Evolutionary conservation across 202 grass and related monocot species (phyloP), one percentile per base, ranked within the genome.

Genomic region (Dendrocalamus latiflorus): DNA sequence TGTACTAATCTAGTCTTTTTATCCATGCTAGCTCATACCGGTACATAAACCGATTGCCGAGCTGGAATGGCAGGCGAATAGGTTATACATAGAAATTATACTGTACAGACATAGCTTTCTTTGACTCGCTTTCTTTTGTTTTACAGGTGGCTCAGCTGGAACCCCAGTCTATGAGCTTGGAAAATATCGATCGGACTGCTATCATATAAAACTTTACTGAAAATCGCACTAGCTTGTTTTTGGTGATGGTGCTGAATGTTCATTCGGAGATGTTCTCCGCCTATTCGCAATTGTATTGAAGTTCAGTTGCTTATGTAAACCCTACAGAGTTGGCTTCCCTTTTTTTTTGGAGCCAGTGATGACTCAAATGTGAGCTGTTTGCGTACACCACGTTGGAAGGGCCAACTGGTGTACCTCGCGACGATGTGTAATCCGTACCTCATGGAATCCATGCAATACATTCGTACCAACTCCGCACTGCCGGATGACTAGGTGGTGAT

Each of bases 161-260:
- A 41, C 62, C 20, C 16, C 2, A 12, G 22, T 21, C 62, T 14
- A 41, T 30, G 50, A 37, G 38, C 47, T 34, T 3, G 13, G 49
- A 16, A 9, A 54, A 57, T 75, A 22, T 41, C 26, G 37, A 12
- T 28, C 0, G 9, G 21, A 67, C 83, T 73, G 54, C 18, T 71
- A 73, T 63, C 22, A 79, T 53, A 78, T 54, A 22, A 63, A 17
- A 53, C 39, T 54, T 70, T 44, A 25, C 36, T 0, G 43, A 50
- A 63, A 64, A 87, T 82, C 0, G 34, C 85, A 77, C 85, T 70
- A 82, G 63, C 78, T 69, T 30, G 37, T 59, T 87, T 87, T 82
- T 44, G 30, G 68, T 70, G 71, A 62, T 75, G 43, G 78, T 63
- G 85, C 71, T 43, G 78, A 16, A 76, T 82, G 72, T 76, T 87